phyloP scores from a whole-genome alignment of 2,329 filamentous ascomycete genomes.

The Aspergillus ustus region DNA sequence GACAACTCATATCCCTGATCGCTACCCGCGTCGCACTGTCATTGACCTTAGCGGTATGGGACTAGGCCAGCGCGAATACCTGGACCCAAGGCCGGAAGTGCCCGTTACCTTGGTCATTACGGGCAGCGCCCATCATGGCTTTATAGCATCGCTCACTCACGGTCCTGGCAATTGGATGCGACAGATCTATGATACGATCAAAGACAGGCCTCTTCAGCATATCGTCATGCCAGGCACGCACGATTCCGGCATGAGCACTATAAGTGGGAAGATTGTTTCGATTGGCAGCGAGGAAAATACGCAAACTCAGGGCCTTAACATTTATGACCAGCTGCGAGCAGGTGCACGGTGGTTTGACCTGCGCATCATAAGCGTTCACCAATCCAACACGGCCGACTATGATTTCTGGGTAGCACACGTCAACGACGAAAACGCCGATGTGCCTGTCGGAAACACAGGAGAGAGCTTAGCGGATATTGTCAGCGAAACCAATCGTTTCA shows the following conservation, averaged over 20 bases:
- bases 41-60: conserved; percentile 15
- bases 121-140: conserved; percentile 9
- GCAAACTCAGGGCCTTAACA: conserved; percentile 14
- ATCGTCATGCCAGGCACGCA: conserved; percentile 17
- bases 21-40: conserved; percentile 12
- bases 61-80: conserved; percentile 15
- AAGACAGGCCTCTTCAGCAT: conserved; percentile 12
- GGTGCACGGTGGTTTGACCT: conserved; percentile 17
- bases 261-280: conserved; percentile 13
- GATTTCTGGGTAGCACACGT: conserved; percentile 15
- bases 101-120: conserved; percentile 18
- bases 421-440: conserved; percentile 15
- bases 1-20: conserved; percentile 14
- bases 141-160: conserved; percentile 16
- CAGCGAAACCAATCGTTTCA: conserved; percentile 15
- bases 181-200: conserved; percentile 15
- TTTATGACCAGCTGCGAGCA: conserved; percentile 17
- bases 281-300: conserved; percentile 14
- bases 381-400: conserved; percentile 3
- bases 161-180: conserved; percentile 13
- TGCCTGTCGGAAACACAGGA: conserved; percentile 15
- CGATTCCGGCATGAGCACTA: conserved; percentile 20
- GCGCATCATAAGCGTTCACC: conserved; percentile 15
- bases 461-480: conserved; percentile 11
- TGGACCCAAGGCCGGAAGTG: conserved; percentile 10